Evolutionary conservation across 805 yeast species (phyloP).

Genomic region (Cyberlindnera americana): DNA sequence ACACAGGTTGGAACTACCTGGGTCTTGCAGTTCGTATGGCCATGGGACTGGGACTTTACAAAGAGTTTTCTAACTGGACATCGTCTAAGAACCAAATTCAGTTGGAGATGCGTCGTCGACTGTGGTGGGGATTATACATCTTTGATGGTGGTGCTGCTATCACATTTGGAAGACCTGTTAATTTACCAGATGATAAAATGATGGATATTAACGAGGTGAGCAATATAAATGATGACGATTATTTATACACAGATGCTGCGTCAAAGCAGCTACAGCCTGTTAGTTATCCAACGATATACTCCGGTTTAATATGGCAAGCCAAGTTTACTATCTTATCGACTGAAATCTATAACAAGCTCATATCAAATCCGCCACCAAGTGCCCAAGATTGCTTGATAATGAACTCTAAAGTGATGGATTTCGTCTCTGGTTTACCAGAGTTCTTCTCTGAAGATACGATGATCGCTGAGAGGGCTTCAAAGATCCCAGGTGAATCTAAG

Average conservation of each 20-base stretch:
- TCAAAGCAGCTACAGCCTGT: slow-evolving; percentile 21
- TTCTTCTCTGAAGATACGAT: slow-evolving; percentile 43
- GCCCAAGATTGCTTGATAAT: slow-evolving; percentile 48
- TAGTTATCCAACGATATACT: slow-evolving; percentile 49
- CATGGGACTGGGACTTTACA: slow-evolving; percentile 57
- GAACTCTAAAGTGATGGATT: slow-evolving; percentile 40
- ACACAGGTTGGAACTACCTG: slow-evolving; percentile 64
- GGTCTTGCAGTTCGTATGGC: slow-evolving; percentile 69
- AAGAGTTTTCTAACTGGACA: slow-evolving; percentile 44
- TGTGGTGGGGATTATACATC: slow-evolving; percentile 67
- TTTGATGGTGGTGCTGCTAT: slow-evolving; percentile 63
- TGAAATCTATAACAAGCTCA: slow-evolving; percentile 45
- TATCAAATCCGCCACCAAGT: slow-evolving; percentile 45
- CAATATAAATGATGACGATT: slow-evolving; percentile 43
- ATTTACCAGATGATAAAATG: slow-evolving; percentile 43
- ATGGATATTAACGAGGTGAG: slow-evolving; percentile 49
- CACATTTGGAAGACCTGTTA: slow-evolving; percentile 62
- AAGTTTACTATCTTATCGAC: slow-evolving; percentile 45
- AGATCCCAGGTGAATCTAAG: slow-evolving; percentile 21
- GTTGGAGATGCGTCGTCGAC: slow-evolving; percentile 52
- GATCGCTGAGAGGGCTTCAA: slow-evolving; percentile 25
- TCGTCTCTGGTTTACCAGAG: slow-evolving; percentile 41
- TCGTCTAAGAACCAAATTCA: slow-evolving; percentile 38
- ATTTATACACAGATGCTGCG: slow-evolving; percentile 19
- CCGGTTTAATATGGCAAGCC: slow-evolving; percentile 55